Base-by-base conservation (phyloP, 2,329 filamentous ascomycete species). In the Cucurbitaria berberidis region DNA sequence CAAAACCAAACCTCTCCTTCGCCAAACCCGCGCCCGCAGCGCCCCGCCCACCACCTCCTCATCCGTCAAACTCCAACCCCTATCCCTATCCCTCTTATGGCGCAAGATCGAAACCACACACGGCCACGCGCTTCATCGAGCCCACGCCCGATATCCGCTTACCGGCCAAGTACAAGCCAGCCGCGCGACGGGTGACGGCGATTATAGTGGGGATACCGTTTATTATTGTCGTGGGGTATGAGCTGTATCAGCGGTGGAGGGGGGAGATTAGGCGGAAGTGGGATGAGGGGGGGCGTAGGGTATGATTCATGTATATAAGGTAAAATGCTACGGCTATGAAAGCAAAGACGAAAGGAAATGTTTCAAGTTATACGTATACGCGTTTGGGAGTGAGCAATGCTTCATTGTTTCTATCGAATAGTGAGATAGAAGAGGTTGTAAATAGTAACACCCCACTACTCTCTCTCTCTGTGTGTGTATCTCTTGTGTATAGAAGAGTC, bases 191-290 rank as follows among this genome's bases (percentile, higher is more conserved):
- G 0, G 60, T 75, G 1, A 70, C 66, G 27, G 61, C 64, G 11
- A 71, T 75, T 5, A 73, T 75, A 5, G 72, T 75, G 8, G 69
- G 66, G 9, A 49, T 74, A 27, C 74, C 74, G 1, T 48, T 76
- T 27, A 57, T 72, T 0, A 24, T 75, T 10, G 72, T 76, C 19
- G 57, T 67, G 27, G 66, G 72, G 18, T 73, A 57, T 19, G 69
- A 74, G 45, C 34, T 75, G 51, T 73, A 66, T 38, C 48, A 61
- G 36, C 54, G 72, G 49, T 64, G 61, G 66, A 51, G 50, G 51
- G 59, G 48, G 2, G 51, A 60, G 43, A 62, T 64, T 5, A 30
- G 40, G 43, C 49, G n/a, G 9, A 63, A 60, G 55, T 63, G 57
- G 45, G 58, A 47, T 38, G 60, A 56, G 16, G 22, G 50, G 39